A percentile compares a stretch with the other conserved stretches of the same genome.
These are phyloP conservation scores for Fraxinus sp. DNA, from an alignment of 305 asterid species.

Conservation along the genomic window DNA sequence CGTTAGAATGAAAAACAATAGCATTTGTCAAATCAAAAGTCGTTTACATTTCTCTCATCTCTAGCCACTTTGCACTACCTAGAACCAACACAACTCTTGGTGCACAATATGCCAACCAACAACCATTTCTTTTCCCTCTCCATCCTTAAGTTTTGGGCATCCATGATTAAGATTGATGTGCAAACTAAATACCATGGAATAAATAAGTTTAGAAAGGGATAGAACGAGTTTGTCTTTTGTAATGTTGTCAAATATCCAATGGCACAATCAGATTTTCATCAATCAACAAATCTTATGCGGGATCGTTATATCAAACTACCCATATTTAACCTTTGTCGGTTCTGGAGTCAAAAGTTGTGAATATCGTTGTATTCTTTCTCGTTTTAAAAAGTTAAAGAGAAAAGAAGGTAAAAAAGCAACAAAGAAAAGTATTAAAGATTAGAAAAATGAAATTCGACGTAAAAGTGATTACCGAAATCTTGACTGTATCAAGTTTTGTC, in stretches of 20 bases:
- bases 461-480: not conserved
- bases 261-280: slow-evolving; percentile 1
- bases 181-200: not conserved
- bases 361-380: not conserved
- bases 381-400: not conserved
- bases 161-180: not conserved
- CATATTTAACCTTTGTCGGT: not conserved
- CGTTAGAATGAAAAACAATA: not conserved
- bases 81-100: not conserved
- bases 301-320: not conserved
- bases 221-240: not conserved
- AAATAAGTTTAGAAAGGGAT: not conserved
- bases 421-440: not conserved
- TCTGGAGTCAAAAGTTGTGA: not conserved
- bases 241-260: not conserved
- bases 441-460: not conserved
- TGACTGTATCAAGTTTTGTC: not conserved
- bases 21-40: not conserved
- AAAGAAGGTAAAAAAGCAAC: not conserved
- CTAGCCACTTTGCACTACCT: not conserved
- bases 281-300: not conserved
- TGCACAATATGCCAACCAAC: not conserved
- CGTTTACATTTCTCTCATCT: not conserved
- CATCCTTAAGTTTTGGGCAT: not conserved
- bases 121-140: not conserved